Evolutionary conservation across 2,329 filamentous ascomycete species (phyloP), one percentile per base, ranked within the genome.

Genomic region (Neopestalotiopsis rosae): DNA sequence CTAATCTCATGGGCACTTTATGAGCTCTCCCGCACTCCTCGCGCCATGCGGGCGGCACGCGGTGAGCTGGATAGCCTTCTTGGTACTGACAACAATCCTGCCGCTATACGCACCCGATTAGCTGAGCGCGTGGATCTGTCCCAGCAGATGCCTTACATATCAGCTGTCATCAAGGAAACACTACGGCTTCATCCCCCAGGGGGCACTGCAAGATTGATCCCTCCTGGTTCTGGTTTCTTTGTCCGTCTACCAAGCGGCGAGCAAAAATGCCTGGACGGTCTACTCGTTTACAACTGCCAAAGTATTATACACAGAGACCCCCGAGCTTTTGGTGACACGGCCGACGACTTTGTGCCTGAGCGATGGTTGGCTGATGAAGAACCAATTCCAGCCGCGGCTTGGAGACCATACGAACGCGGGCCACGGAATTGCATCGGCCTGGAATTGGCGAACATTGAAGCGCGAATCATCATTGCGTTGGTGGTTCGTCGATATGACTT

Each of bases 321-420:
- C 68, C 69, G 4, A 20, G 49, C 28, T 52, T 69, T 20, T 75
- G 72, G 69, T 38, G 67, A 13, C 2, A 70, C 13, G 65, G 71
- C 5, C 45, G 71, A 49, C 52, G 69, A n/a, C 73, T 56, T 76
- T 59, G 61, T 52, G 13, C 75, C 75, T 1, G 75, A 76, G 57
- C 68, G 75, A 12, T 76, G 71, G 69, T 67, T 49, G 49, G 49
- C 17, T 24, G 49, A 56, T 5, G 10, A n/a, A n/a, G 49, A 56
- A 14, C 49, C 17, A 24, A 56, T 56, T 24, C 49, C 49, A 56
- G 7, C 49, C 49, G 24, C 9, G 1, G 49, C 49, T 24, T 56
- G 49, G 49, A 7, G 49, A 2, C 17, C 49, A 4, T 24, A 7
- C 34, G 34, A 38, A 4, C 34, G 34, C 3, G 34, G 34, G 10